Base-by-base conservation (phyloP, 805 yeast species). In the Candida koratica region DNA sequence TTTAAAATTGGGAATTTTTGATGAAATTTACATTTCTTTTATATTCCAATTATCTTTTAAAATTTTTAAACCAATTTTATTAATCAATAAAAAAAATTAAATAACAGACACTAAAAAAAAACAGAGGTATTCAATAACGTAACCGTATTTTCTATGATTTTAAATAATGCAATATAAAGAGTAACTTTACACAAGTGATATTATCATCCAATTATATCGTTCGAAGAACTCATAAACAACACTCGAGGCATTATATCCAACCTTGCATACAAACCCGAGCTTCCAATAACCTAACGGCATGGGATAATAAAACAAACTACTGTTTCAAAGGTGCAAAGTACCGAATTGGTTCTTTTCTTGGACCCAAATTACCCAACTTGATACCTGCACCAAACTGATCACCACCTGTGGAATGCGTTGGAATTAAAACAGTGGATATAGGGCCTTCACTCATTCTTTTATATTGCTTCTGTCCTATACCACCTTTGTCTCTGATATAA, bases 361-460 rank as follows among this genome's bases (percentile, higher is more conserved):
- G 72, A 13, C 73, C 72, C 51, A 67, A 62, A 42, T 54, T 48
- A 47, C 53, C 59, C 25, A 67, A 60, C 49, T 63, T 64, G 34
- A 67, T 65, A 44, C 72, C 71, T 25, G 65, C 64, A 34, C 73
- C 73, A 44, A 56, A 66, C 48, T 65, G 68, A 39, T 50, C 42
- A 16, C 69, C 69, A 37, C 28, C 49, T 6, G 69, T 57, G n/a
- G 71, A 64, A 43, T 64, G 71, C 6, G 67, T 49, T 16, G 64
- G 66, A 38, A 67, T 66, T 40, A 62, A 51, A 25, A 48, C 57
- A 25, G 55, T 52, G 13, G 68, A 37, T 22, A 39, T 23, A n/a
- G 42, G 34, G 13, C 55, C 52, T 41, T 51, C 59, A 24, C 53
- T 45, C 34, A 53, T 45, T 54, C 61, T 59, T 48, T 66, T 58